Evolutionary conservation across 257 asterid genomes (phyloP).

Genomic region (Solanum paucissectum): DNA sequence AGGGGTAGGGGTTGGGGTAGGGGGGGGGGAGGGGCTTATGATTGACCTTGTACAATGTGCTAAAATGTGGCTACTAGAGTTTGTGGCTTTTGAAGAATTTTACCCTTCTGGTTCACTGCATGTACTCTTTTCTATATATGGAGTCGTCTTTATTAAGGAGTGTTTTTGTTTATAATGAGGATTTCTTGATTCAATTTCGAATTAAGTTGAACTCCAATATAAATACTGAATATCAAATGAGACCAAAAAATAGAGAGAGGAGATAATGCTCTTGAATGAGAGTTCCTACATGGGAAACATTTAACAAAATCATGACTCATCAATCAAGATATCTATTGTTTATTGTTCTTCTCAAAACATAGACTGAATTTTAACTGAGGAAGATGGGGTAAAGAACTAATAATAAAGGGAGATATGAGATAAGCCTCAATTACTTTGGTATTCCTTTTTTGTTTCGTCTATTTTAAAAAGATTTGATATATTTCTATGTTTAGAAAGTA

Average conservation of each 20-base stretch:
- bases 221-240: background rate
- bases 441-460: background rate
- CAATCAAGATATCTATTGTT: background rate
- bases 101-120: background rate
- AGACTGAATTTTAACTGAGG: background rate
- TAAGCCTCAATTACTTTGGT: background rate
- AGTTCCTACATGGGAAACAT: background rate
- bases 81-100: background rate
- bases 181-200: background rate
- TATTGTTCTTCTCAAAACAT: background rate
- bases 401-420: background rate
- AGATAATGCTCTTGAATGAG: background rate
- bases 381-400: background rate
- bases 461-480: background rate
- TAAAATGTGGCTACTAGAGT: slow-evolving; percentile 8
- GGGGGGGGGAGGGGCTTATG: background rate
- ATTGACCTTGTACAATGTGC: background rate
- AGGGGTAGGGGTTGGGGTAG: background rate
- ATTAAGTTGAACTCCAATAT: too few relatives aligned
- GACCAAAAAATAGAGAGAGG: background rate
- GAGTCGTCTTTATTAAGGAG: background rate
- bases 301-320: background rate
- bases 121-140: background rate
- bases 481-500: background rate
- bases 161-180: background rate